These are phyloP conservation scores for Durotheca rogersii DNA, from an alignment of 495 filamentous ascomycete genomes.

Conservation along the genomic window DNA sequence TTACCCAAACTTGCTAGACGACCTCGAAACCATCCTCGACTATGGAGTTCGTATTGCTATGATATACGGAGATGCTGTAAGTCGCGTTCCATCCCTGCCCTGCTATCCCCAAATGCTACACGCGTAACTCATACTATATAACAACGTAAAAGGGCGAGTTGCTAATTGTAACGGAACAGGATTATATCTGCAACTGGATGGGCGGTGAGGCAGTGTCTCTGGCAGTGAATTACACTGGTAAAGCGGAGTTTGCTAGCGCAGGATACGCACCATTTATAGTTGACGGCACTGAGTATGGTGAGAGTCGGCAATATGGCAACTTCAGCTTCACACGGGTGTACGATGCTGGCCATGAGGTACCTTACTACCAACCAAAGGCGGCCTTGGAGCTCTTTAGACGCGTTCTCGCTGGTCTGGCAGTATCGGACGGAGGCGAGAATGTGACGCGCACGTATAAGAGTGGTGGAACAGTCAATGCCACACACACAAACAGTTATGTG, in stretches of 20 bases:
- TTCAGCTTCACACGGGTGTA: conserved; percentile 63
- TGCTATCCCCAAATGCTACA: background rate
- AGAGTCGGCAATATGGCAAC: conserved; percentile 56
- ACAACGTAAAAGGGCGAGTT: background rate
- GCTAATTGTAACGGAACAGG: conserved; percentile 24
- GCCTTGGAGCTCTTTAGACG: conserved; percentile 42
- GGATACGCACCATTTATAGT: conserved; percentile 50
- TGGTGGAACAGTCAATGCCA: conserved; percentile 50
- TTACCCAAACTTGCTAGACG: conserved; percentile 45
- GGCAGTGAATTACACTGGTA: conserved; percentile 49
- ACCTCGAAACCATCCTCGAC: conserved; percentile 49
- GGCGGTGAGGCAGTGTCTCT: conserved; percentile 61
- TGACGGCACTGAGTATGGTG: conserved; percentile 37
- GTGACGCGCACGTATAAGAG: conserved; percentile 49
- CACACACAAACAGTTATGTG: conserved; percentile 55
- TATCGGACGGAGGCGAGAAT: conserved; percentile 25
- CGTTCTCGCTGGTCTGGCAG: conserved; percentile 27
- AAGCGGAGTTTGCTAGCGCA: conserved; percentile 46
- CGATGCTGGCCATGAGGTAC: conserved; percentile 28
- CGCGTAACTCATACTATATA: background rate
- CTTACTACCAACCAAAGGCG: conserved; percentile 45
- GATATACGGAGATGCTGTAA: conserved; percentile 48
- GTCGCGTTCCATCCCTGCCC: background rate
- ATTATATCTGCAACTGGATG: conserved; percentile 66
- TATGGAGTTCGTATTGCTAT: conserved; percentile 47